Evolutionary conservation across 495 filamentous ascomycete genomes (phyloP), one percentile per base, ranked within the genome.

Genomic region (Platismatia glauca): DNA sequence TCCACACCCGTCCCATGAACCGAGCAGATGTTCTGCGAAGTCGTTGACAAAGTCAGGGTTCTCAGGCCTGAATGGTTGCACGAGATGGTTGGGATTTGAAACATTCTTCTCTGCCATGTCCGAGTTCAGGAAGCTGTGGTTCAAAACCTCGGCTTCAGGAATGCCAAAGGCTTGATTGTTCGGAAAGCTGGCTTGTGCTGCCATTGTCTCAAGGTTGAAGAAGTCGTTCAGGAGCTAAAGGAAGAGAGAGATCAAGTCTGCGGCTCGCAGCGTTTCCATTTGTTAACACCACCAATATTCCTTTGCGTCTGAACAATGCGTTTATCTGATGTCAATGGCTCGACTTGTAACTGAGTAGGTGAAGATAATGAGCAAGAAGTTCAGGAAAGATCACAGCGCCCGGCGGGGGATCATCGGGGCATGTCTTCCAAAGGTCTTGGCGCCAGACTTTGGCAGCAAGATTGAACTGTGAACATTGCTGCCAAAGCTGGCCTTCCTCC

Each of bases 401-500:
- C 38, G n/a, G 20, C 37, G n/a, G n/a, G 38, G 7, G 35, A 29
- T 38, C 20, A 2, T 39, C 8, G 27, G 22, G 22, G 22, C 18
- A 9, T 2, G 13, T 24, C 41, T 27, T 35, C 31, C 29, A 29
- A 29, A 55, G 59, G 27, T 55, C 35, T 35, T 46, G 53, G 7
- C 18, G 16, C 7, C 1, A n/a, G 60, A 62, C 38, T 56, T 62
- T 62, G 60, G 60, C 60, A 62, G 53, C 60, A 57, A 62, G 39
- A 50, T 62, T 31, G 29, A 46, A 53, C 53, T 57, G 12, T 57
- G 29, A 46, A 53, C 53, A 62, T 20, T 57, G 29, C 33, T 50
- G 43, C 31, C 48, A 53, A 37, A 59, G 18, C 22, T 41, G 22
- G 39, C 56, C 11, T 27, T 29, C 12, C 1, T 1, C 18, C 16